Evolutionary conservation across 345 rosid species (phyloP), one percentile per base, ranked within the genome.

Genomic region (Ceriops zippeliana): DNA sequence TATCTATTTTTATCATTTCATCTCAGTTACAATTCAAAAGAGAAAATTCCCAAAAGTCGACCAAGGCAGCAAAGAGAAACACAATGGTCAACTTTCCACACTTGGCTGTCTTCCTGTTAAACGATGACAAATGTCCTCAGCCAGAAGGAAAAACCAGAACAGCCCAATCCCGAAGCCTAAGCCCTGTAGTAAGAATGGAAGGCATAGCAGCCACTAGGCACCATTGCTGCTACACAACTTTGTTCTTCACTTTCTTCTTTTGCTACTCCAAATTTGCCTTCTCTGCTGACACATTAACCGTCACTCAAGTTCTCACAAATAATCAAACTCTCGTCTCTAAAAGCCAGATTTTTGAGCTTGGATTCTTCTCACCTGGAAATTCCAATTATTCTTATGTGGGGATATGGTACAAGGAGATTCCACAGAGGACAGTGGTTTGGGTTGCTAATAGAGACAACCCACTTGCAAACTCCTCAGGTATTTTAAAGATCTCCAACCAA

Each of bases 381-480:
- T 73, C 98, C 3, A 75, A 31, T n/a, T 77, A 65, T 28, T 87
- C 89, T 86, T 93, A 87, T 62, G 67, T 93, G 0, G 98, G 97
- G 11, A 79, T 91, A 0, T 91, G 98, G 96, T 89, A 86, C 85
- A 93, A 87, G 77, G 71, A 72, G 47, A 75, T 91, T 67, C 65
- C 83, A 2, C 19, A 19, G 6, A 79, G 65, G 78, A 84, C 96
- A 2, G 84, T 83, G n/a, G 96, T 86, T 0, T 93, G 97, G 97
- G 91, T 93, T 19, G 97, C 98, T 6, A 91, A 93, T 79, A 83
- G 98, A 70, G 93, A 88, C 78, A 17, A 16, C 34, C 96, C 97
- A 27, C 78, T 93, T 60, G 5, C 82, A 5, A 67, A 75, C 61
- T 81, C 95, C 51, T 31, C 86, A 0, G 88, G 84, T n/a, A 64